Percentiles rank a stretch among this genome's conserved stretches.
Evolutionary conservation across 1,284 basidiomycete species (phyloP).

Genomic region (Chondrostereum purpureum): DNA sequence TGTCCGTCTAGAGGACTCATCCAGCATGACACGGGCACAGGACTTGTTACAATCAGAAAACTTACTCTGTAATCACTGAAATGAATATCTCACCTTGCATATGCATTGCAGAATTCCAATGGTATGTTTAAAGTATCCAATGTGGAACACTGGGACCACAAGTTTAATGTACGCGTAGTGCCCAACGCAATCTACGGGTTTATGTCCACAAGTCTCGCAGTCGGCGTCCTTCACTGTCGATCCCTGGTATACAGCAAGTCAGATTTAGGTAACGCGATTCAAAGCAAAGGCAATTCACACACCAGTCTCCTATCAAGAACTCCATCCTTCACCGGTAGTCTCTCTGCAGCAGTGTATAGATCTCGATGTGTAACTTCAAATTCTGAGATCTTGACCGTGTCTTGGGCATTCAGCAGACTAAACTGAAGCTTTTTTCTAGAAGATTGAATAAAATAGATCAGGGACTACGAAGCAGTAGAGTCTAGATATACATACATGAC

Average conservation of each 20-base stretch:
- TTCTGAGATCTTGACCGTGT: slow-evolving; percentile 90
- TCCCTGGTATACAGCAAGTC: slow-evolving; percentile 49
- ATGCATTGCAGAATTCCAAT: slow-evolving; percentile 93
- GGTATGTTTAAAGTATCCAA: slow-evolving; percentile 96
- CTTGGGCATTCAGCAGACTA: slow-evolving; percentile 85
- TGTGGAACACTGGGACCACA: slow-evolving; percentile 94
- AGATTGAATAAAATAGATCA: slow-evolving; percentile 1
- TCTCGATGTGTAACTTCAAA: slow-evolving; percentile 91
- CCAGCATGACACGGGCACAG: slow-evolving; percentile 90
- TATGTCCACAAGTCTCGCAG: slow-evolving; percentile 94
- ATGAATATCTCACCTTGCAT: slow-evolving; percentile 69
- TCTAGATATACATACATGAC: slow-evolving; percentile 63
- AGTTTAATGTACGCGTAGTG: slow-evolving; percentile 98
- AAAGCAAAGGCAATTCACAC: slow-evolving; percentile 20
- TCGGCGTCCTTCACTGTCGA: slow-evolving; percentile 90
- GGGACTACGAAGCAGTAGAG: not conserved
- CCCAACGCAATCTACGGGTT: slow-evolving; percentile 92
- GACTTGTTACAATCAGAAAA: slow-evolving; percentile 44
- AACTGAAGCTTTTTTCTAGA: slow-evolving; percentile 90
- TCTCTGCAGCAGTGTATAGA: slow-evolving; percentile 76
- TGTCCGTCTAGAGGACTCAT: slow-evolving; percentile 78
- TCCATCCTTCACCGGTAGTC: slow-evolving; percentile 84
- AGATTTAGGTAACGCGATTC: not conserved
- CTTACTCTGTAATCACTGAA: not conserved
- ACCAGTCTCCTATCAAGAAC: slow-evolving; percentile 87